A percentile compares a stretch with the other conserved stretches of the same genome.
Conservation (phyloP, 1,139 yeast genomes). For the Magnusiomyces suaveolens region DNA sequence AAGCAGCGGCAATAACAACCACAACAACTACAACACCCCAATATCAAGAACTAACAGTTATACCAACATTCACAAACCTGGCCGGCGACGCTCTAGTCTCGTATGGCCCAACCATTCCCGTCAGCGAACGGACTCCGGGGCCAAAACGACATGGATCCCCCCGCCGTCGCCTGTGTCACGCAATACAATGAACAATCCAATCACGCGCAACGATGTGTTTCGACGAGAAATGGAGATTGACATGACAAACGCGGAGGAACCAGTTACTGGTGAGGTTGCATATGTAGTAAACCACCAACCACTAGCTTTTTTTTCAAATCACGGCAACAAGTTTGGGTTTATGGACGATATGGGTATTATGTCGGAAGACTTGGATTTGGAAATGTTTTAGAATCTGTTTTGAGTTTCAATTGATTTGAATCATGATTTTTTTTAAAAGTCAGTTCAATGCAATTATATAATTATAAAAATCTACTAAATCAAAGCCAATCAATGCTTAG, state of each 20-base stretch:
- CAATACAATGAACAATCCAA: slow-evolving; percentile 20
- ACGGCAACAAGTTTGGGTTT: too few relatives aligned
- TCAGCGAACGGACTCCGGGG: neutral
- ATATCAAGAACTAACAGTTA: too few relatives aligned
- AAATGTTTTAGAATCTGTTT: too few relatives aligned
- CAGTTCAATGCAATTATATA: too few relatives aligned
- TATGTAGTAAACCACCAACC: neutral
- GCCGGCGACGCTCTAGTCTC: neutral
- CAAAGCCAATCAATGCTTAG: too few relatives aligned
- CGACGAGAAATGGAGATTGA: neutral
- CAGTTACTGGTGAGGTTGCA: neutral
- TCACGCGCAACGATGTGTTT: slow-evolving; percentile 21
- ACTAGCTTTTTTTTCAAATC: neutral
- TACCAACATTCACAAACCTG: neutral
- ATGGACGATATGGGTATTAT: too few relatives aligned
- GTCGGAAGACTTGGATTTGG: too few relatives aligned
- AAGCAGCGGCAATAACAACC: neutral
- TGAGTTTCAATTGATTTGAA: too few relatives aligned
- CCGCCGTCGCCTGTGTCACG: slow-evolving; percentile 25
- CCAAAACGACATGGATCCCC: slow-evolving; percentile 9
- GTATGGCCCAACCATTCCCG: too few relatives aligned
- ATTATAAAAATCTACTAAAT: too few relatives aligned
- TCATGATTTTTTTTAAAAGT: too few relatives aligned
- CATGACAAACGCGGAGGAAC: neutral
- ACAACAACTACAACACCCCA: too few relatives aligned